phyloP scores from a whole-genome alignment of 2,329 filamentous ascomycete species.

The Cryphonectria nitschkei region DNA sequence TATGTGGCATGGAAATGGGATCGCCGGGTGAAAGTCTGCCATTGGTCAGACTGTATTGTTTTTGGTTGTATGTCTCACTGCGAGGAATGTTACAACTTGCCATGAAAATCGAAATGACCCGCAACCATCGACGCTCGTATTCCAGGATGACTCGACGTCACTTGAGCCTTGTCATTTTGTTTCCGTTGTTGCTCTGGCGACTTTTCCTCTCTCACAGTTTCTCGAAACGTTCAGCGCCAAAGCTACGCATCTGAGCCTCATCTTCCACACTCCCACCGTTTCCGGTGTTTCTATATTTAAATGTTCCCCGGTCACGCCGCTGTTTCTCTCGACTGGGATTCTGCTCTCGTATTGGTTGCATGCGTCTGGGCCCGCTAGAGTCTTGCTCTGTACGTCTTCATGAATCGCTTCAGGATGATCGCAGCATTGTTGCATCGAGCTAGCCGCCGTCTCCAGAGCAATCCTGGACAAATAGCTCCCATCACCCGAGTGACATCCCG shows the following conservation, averaged over 20 bases:
- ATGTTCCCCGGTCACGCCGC: not conserved
- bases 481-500: conserved; percentile 1
- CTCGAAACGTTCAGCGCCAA: not conserved
- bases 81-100: not conserved
- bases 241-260: not conserved
- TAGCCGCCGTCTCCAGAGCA: not conserved
- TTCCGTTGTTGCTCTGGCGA: conserved; percentile 10
- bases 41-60: not conserved
- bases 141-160: not conserved
- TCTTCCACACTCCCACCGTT: not conserved
- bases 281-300: not conserved
- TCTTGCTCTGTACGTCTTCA: not conserved
- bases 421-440: not conserved
- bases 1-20: not conserved
- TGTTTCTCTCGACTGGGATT: not conserved
- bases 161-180: not conserved
- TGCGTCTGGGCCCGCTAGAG: not conserved
- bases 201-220: not conserved
- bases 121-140: not conserved
- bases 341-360: not conserved
- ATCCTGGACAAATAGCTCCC: not conserved
- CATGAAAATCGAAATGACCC: not conserved
- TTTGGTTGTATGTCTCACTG: not conserved
- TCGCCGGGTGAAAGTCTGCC: not conserved
- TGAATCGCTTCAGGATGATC: not conserved